Evolutionary conservation across 768 basidiomycete genomes (phyloP).

Genomic region (Lactarius trivialis): DNA sequence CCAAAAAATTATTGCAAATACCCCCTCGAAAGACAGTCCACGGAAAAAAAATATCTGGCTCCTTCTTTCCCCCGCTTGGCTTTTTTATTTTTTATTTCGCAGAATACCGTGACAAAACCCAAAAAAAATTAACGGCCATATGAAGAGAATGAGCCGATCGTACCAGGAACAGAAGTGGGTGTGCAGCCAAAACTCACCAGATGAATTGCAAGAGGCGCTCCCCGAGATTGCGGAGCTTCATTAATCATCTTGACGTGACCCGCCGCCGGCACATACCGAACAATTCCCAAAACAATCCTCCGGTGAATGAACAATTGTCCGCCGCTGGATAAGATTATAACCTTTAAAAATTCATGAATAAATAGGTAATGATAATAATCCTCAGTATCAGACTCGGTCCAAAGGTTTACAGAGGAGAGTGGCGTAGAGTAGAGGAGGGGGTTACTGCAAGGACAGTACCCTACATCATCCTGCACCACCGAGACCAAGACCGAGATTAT

Average conservation of each 20-base stretch:
- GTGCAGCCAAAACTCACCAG: not conserved
- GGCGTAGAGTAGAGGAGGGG: not conserved
- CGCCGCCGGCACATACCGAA: conserved; percentile 3
- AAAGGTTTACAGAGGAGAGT: not conserved
- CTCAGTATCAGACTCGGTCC: not conserved
- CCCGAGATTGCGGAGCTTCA: conserved; percentile 13
- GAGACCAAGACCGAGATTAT: not conserved
- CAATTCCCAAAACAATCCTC: not conserved
- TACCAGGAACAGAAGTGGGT: not conserved
- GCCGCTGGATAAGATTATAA: not conserved
- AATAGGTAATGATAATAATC: not conserved
- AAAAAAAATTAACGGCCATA: not conserved
- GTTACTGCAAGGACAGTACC: not conserved
- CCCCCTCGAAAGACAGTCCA: not conserved
- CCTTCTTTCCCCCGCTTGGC: not conserved
- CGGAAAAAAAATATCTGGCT: not conserved
- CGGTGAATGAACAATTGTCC: not conserved
- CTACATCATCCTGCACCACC: not conserved
- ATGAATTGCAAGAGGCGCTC: conserved; percentile 1
- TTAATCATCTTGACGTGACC: conserved; percentile 6
- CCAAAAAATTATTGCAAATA: conserved; percentile 16
- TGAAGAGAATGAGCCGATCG: conserved; percentile 4
- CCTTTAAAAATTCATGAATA: not conserved
- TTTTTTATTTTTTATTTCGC: not conserved
- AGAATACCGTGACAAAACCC: not conserved